Base-by-base conservation (phyloP, 306 rosid species). In the Biancaea sappan region DNA sequence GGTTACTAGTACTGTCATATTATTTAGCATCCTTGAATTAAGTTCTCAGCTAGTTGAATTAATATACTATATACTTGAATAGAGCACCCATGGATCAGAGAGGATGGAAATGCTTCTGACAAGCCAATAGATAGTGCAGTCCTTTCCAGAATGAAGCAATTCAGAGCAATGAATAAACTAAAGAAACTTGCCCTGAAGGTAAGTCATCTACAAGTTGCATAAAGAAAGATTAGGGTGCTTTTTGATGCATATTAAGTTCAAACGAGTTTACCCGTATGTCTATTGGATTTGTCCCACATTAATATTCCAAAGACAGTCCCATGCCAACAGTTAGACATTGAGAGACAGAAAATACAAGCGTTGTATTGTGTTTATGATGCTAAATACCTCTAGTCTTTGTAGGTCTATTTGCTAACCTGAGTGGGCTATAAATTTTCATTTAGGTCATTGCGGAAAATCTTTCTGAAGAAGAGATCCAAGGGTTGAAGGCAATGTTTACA, bases 181-280 rank as follows among this genome's bases (percentile, higher is more conserved):
- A 93, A 93, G 88, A 89, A 91, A 81, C 96, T 93, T 70, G 98
- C 98, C 52, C 83, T 94, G 61, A 94, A 91, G 97, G 97, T 89
- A 70, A 19, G 57, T 70, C 29, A 47, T 64, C 15, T 38, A 70
- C 40, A 38, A 29, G 60, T 46, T 74, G 9, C 65, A 46, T 50
- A 7, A 70, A 56, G 72, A 40, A 69, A 68, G 87, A 81, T 35
- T 28, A 59, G 61, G 19, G 3, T 37, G 14, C 25, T 58, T 15
- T 56, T 56, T 56, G 26, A 13, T 52, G 7, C 62, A 19, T 51
- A 18, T 73, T 76, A 4, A 53, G 62, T 29, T 40, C 12, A 31
- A 73, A 32, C 13, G 64, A 44, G 68, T 25, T 4, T 50, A 63
- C 56, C 44, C 22, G 21, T 22, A 7, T 34, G 52, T 51, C 67